Conservation (phyloP, 2,329 filamentous ascomycete genomes). For the Fusarium newnesense region DNA sequence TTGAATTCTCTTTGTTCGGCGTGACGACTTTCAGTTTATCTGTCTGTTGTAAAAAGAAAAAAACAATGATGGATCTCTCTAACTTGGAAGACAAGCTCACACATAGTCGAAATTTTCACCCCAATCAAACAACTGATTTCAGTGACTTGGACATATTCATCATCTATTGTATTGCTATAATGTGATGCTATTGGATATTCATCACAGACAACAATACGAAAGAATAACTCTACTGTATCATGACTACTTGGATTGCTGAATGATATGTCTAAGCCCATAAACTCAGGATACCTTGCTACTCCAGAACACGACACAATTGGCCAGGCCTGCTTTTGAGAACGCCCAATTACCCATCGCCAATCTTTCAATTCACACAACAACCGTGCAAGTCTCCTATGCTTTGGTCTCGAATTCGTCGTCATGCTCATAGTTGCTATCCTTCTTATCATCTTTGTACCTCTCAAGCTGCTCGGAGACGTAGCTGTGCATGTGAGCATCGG, state of each 20-base stretch:
- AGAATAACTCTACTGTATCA: slow-evolving; percentile 7
- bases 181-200: neutral
- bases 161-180: neutral
- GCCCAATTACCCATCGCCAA: slow-evolving; percentile 15
- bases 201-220: neutral
- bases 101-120: neutral
- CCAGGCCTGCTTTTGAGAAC: slow-evolving; percentile 32
- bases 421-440: slow-evolving; percentile 40
- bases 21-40: slow-evolving; percentile 10
- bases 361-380: slow-evolving; percentile 1
- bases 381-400: slow-evolving; percentile 34
- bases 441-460: slow-evolving; percentile 63
- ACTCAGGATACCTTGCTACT: slow-evolving; percentile 9
- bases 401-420: slow-evolving; percentile 62
- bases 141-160: neutral
- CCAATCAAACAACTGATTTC: neutral
- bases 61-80: neutral
- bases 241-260: slow-evolving; percentile 16
- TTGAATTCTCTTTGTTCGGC: slow-evolving; percentile 13
- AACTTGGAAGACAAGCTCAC: slow-evolving; percentile 9
- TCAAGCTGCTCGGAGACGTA: slow-evolving; percentile 87
- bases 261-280: slow-evolving; percentile 23
- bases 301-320: slow-evolving; percentile 8
- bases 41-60: neutral
- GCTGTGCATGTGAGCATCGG: slow-evolving; percentile 77